phyloP scores from a whole-genome alignment of 768 basidiomycete species.

The Hericium rajendrae region DNA sequence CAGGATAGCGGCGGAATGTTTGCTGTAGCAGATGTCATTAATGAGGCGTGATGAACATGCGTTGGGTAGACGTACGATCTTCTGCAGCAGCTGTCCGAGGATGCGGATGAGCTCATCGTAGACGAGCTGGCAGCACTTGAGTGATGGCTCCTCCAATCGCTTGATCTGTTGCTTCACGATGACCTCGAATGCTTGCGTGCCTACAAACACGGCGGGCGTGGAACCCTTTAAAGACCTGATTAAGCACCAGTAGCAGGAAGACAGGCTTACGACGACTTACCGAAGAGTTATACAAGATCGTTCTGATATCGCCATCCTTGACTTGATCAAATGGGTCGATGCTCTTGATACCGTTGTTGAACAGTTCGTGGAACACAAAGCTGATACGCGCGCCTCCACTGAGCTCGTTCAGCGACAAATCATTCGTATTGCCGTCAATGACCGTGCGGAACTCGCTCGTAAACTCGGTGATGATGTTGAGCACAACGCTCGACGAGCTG shows the following conservation, averaged over 20 bases:
- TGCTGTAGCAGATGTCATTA: conserved; percentile 39
- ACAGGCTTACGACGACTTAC: conserved; percentile 35
- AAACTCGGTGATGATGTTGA: conserved; percentile 98
- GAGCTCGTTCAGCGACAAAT: conserved; percentile 89
- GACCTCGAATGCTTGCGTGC: conserved; percentile 94
- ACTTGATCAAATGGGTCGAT: conserved; percentile 99
- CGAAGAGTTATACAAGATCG: conserved; percentile 94
- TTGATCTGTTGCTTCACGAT: conserved; percentile 99
- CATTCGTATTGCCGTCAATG: conserved; percentile 96
- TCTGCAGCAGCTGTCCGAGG: conserved; percentile 78
- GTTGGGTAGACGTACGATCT: conserved; percentile 54
- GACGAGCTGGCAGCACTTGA: conserved; percentile 92
- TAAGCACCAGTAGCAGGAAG: neutral
- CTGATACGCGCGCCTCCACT: conserved; percentile 98
- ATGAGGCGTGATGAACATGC: neutral
- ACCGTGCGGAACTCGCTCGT: conserved; percentile 93
- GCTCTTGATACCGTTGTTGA: conserved; percentile 89
- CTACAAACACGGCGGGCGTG: conserved; percentile 92
- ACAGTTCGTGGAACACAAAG: conserved; percentile 98
- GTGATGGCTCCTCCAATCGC: conserved; percentile 84
- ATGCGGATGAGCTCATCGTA: conserved; percentile 98
- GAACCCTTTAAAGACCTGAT: conserved; percentile 55
- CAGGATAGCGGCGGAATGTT: conserved; percentile 94
- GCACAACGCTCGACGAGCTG: conserved; percentile 84
- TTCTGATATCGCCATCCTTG: conserved; percentile 96